Base-by-base conservation (phyloP, 768 basidiomycete genomes). In the Lentinula detonsa region DNA sequence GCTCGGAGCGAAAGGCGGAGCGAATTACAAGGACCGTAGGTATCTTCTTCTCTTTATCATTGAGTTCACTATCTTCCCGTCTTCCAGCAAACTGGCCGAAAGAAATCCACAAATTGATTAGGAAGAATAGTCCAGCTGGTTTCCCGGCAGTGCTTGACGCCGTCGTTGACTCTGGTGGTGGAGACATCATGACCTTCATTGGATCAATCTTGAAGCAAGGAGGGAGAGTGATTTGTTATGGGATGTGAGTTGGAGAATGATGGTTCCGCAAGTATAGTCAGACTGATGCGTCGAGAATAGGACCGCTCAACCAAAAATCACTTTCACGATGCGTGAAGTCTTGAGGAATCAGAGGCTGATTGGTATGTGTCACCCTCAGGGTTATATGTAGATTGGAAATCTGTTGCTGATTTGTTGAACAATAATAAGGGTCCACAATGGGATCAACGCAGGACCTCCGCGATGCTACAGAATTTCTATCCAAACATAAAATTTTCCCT, bases 1-100 rank as follows among this genome's bases (percentile, higher is more conserved):
- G 15, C 74, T 93, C 9, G 93, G 93, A 10, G 92, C 90, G 0
- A 82, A 80, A 63, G 92, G 84, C n/a, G 92, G 92, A 1, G 85
- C 85, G 7, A 84, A 79, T 66, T 95, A 94, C 70, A 87, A 81
- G 68, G 76, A 83, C 39, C 72, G 90, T 88, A 49, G 3, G 50
- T 51, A 15, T 33, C 50, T 33, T 13, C 18, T 34, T 59, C n/a
- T 59, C 23, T 48, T 21, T 33, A 16, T 13, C 23, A 5, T 10
- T 34, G 0, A 4, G 34, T 21, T 51, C 10, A 31, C 9, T 21
- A 21, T 28, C 34, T 15, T 15, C 34, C 37, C n/a, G n/a, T 46
- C 21, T 49, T 43, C 13, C 59, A 83, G 83, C 77, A 57, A 70
- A 79, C 42, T 88, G 86, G 86, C 76, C 83, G 2, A 68, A 68